Base-by-base conservation (phyloP, 139 green algal genomes). In the Chlamydomonas sp. region DNA sequence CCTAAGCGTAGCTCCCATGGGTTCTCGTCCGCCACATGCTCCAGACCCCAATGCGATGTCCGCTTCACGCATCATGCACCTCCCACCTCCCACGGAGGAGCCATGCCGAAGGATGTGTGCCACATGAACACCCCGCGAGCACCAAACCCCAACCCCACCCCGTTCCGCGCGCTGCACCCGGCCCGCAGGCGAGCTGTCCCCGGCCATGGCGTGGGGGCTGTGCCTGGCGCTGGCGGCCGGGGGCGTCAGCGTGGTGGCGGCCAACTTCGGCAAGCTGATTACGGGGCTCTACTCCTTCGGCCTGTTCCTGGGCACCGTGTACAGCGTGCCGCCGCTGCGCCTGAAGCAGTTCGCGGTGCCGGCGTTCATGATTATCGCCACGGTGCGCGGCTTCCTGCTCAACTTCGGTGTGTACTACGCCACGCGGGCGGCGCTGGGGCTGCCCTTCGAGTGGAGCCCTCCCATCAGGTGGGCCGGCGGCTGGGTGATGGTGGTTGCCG, bases 391-490 rank as follows among this genome's bases (percentile, higher is more conserved):
- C 20, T 98, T 99, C 90, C 93, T 99, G 82, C 95, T 99, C 18
- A 99, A 99, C 91, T 99, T 99, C 92, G 98, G 98, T 0, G 98
- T 99, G n/a, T 99, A 99, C 94, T 93, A 98, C 85, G 97, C 98
- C 31, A 97, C 96, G 0, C 91, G 97, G 4, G 97, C 98, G 16
- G 98, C 98, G 8, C 92, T 99, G 75, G 92, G 95, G 14, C 88
- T 98, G 87, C 90, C 95, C 6, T 99, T 99, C 79, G 57, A 88
- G 59, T 99, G 97, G 97, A 96, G 90, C 88, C 96, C 97, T 2
- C 90, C 95, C 84, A 96, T 98, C 82, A 92, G 87, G 95, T 98
- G 76, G 0, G 64, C 90, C 31, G 31, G 31, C 31, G 31, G 89
- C 62, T 18, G 66, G 72, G 63, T 76, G 14, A 16, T 5, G 49